Evolutionary conservation across 2,329 filamentous ascomycete species (phyloP).

Genomic region (Colletotrichum siamense): DNA sequence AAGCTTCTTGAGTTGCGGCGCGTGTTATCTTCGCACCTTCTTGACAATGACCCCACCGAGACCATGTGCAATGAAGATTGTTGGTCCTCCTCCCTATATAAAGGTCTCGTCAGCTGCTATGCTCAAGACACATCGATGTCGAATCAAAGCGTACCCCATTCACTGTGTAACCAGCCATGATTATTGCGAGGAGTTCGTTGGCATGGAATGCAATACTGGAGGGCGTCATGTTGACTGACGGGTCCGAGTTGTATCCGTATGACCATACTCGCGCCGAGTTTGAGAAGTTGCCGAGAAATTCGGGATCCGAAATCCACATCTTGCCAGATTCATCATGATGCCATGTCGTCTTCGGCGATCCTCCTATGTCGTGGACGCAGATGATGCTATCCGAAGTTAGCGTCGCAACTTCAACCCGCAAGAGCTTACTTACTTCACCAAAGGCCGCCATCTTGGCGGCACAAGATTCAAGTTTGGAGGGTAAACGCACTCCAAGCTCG

Average conservation of each 20-base stretch:
- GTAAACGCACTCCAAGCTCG: slow-evolving; percentile 19
- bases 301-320: slow-evolving; percentile 28
- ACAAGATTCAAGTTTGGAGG: background rate
- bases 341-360: slow-evolving; percentile 25
- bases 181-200: slow-evolving; percentile 23
- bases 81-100: slow-evolving; percentile 18
- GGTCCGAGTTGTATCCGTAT: slow-evolving; percentile 28
- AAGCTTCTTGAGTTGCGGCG: background rate
- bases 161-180: background rate
- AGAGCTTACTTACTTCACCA: background rate
- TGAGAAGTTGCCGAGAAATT: slow-evolving; percentile 24
- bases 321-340: slow-evolving; percentile 28
- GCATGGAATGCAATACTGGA: slow-evolving; percentile 29
- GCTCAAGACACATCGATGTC: rapidly evolving
- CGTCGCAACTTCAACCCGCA: rapidly evolving
- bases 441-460: slow-evolving; percentile 6
- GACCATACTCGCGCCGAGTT: slow-evolving; percentile 25
- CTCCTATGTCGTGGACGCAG: slow-evolving; percentile 28
- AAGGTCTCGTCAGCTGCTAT: background rate
- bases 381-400: slow-evolving; percentile 29
- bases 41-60: slow-evolving; percentile 29
- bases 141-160: background rate
- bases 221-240: slow-evolving; percentile 26
- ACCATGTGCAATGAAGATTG: slow-evolving; percentile 29
- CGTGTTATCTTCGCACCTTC: slow-evolving; percentile 15